These are phyloP conservation scores for Ceratocystis eucalypticola DNA, from an alignment of 2,329 filamentous ascomycete species.

Conservation along the genomic window DNA sequence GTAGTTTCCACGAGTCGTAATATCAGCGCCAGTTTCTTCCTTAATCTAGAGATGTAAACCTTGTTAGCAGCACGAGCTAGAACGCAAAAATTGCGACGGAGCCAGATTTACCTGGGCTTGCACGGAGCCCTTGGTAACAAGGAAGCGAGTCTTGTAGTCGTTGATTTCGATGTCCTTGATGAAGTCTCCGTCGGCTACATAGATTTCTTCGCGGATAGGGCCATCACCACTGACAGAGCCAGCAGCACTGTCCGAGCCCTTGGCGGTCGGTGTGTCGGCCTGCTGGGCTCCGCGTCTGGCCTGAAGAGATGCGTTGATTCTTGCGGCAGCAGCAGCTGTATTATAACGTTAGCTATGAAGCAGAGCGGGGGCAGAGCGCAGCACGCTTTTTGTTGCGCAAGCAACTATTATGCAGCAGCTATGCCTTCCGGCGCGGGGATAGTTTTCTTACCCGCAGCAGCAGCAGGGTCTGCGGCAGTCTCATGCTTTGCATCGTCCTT, in stretches of 20 bases:
- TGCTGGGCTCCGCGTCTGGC: conserved; percentile 83
- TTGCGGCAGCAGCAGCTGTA: conserved; percentile 72
- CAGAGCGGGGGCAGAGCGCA: not conserved
- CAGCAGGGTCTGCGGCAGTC: conserved; percentile 48
- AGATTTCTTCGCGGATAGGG: conserved; percentile 70
- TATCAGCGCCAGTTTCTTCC: conserved; percentile 99
- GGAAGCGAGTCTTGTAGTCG: conserved; percentile 89
- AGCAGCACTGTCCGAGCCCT: conserved; percentile 28
- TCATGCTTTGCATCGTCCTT: conserved; percentile 13
- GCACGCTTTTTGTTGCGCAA: no score
- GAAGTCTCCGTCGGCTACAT: conserved; percentile 90
- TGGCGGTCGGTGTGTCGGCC: conserved; percentile 74
- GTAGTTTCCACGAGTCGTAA: conserved; percentile 93
- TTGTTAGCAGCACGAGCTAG: not conserved
- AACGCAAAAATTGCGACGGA: not conserved
- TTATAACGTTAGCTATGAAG: not conserved
- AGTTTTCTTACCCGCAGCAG: conserved; percentile 53
- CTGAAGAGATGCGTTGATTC: conserved; percentile 71
- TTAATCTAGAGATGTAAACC: conserved; percentile 59
- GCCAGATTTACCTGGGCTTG: conserved; percentile 85
- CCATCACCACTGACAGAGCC: conserved; percentile 28
- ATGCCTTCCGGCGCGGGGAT: not conserved
- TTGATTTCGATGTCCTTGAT: conserved; percentile 99
- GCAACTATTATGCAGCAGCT: no score
- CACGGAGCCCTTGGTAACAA: conserved; percentile 89